These are phyloP conservation scores for Rauvolfia tetraphylla DNA, from an alignment of 257 asterid species.

Conservation along the genomic window DNA sequence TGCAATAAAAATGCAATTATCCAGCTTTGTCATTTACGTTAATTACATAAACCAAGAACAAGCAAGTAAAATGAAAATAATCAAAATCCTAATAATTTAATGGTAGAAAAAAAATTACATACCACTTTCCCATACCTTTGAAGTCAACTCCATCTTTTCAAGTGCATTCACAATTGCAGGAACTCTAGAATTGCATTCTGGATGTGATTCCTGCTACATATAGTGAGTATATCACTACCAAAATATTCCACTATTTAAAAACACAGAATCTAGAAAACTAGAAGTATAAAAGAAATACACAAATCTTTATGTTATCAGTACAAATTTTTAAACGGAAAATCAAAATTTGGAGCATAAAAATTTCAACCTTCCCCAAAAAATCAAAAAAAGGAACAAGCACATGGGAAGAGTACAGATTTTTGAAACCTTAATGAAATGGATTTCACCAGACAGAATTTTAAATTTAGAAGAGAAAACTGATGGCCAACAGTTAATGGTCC, in stretches of 20 bases:
- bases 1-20: neutral
- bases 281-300: neutral
- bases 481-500: too few species aligned
- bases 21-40: neutral
- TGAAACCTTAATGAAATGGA: neutral
- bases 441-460: neutral
- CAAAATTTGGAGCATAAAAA: neutral
- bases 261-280: neutral
- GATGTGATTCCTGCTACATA: constrained; percentile 58
- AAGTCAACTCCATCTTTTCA: constrained; percentile 61
- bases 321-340: neutral
- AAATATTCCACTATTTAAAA: neutral
- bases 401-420: neutral
- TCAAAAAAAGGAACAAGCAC: neutral
- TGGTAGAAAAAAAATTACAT: neutral
- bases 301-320: neutral
- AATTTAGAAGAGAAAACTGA: neutral
- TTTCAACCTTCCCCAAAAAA: neutral
- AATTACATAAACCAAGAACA: neutral
- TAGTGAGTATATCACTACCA: neutral
- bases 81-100: neutral
- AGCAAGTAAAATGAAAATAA: neutral
- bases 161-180: constrained; percentile 75
- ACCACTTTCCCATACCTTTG: constrained; percentile 47
- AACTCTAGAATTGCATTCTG: constrained; percentile 89